Evolutionary conservation across 331 rosid species (phyloP).

Genomic region (Malus hybrid): DNA sequence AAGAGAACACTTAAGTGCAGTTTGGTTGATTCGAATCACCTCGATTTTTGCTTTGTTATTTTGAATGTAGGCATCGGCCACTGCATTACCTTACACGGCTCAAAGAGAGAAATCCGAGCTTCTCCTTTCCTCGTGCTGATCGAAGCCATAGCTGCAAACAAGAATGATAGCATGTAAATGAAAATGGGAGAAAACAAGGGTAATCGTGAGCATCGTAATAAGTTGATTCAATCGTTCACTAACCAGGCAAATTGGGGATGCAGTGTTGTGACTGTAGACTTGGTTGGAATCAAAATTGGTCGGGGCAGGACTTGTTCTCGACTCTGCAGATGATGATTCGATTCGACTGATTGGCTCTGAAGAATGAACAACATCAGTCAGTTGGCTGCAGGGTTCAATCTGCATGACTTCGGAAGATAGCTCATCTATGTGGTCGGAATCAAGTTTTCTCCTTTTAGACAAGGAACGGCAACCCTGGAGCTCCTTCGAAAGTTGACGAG

Average conservation of each 20-base stretch:
- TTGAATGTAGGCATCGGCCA: constrained; percentile 75
- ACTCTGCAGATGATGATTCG: constrained; percentile 13
- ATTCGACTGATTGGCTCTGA: constrained; percentile 9
- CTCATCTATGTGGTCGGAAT: constrained; percentile 5
- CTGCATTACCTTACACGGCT: constrained; percentile 61
- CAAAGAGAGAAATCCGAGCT: constrained; percentile 50
- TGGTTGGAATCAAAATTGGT: constrained; percentile 4
- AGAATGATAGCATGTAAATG: not conserved
- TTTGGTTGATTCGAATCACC: constrained; percentile 22
- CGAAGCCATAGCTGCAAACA: constrained; percentile 34
- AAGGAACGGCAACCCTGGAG: constrained; percentile 44
- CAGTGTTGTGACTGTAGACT: constrained; percentile 9
- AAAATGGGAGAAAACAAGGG: no score
- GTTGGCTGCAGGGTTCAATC: not conserved
- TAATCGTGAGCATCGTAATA: no score
- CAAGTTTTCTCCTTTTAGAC: constrained; percentile 53
- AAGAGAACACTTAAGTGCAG: not conserved
- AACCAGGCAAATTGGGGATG: constrained; percentile 42
- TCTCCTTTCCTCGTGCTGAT: constrained; percentile 68
- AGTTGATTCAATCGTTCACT: not conserved
- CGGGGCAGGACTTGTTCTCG: constrained; percentile 2
- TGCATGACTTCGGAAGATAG: constrained; percentile 12
- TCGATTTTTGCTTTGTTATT: constrained; percentile 47
- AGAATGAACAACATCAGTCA: constrained; percentile 17
- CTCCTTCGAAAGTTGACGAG: constrained; percentile 47